Evolutionary conservation across 139 green algal species (phyloP).

Genomic region (Closterium sp.): DNA sequence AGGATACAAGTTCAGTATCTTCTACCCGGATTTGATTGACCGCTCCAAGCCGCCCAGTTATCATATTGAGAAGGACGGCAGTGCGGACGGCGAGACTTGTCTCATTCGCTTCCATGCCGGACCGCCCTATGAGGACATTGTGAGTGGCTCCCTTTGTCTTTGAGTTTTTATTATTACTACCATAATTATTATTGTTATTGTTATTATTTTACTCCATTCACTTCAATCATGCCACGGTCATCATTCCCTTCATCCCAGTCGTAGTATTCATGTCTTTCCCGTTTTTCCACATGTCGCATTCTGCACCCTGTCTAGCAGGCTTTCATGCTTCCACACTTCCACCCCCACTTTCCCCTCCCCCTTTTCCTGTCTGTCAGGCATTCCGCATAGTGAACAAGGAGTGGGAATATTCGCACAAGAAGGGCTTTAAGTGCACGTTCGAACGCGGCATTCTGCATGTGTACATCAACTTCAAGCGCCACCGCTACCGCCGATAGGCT

Average conservation of each 20-base stretch:
- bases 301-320: too few relatives aligned
- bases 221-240: too few relatives aligned
- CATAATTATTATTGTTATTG: not conserved
- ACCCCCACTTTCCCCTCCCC: not conserved
- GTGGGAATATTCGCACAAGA: conserved; percentile 89
- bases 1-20: conserved; percentile 99
- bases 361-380: conserved; percentile 46
- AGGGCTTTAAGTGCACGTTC: conserved; percentile 95
- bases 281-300: too few relatives aligned
- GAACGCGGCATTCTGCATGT: conserved; percentile 96
- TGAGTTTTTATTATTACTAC: not conserved
- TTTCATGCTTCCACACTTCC: too few relatives aligned
- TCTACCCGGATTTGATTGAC: conserved; percentile 98
- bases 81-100: conserved; percentile 73
- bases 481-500: too few relatives aligned
- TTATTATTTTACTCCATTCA: too few relatives aligned
- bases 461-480: conserved; percentile 89
- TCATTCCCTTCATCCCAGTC: too few relatives aligned
- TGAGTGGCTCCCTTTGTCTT: conserved; percentile 32
- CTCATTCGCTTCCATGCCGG: conserved; percentile 91
- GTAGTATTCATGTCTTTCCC: too few relatives aligned
- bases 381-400: conserved; percentile 95
- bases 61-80: conserved; percentile 52
- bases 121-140: conserved; percentile 86
- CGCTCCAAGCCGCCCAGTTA: conserved; percentile 68